Conservation (phyloP, 2,329 filamentous ascomycete genomes). For the Pseudogymnoascus sp. region DNA sequence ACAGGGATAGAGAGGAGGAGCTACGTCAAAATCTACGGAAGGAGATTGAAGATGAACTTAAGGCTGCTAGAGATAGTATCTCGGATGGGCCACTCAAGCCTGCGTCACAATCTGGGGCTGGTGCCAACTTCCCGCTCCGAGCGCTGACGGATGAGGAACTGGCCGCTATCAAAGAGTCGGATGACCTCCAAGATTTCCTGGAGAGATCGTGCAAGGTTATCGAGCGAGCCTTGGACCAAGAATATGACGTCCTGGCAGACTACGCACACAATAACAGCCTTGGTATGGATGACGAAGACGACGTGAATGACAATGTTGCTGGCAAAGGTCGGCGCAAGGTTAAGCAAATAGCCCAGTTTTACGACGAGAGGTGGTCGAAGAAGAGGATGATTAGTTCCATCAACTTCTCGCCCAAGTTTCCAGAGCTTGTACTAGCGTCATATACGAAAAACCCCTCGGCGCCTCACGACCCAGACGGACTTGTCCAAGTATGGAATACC, state of each 20-base stretch:
- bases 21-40: constrained; percentile 73
- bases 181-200: constrained; percentile 91
- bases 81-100: constrained; percentile 42
- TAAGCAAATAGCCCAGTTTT: constrained; percentile 87
- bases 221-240: constrained; percentile 86
- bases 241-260: constrained; percentile 93
- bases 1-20: constrained; percentile 80
- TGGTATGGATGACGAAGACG: constrained; percentile 73
- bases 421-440: constrained; percentile 83
- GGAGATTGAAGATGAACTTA: constrained; percentile 89
- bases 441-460: constrained; percentile 97
- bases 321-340: constrained; percentile 67
- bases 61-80: constrained; percentile 56
- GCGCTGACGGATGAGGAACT: constrained; percentile 78
- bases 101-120: constrained; percentile 36
- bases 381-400: constrained; percentile 95
- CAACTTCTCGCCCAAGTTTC: constrained; percentile 92
- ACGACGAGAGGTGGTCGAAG: constrained; percentile 91
- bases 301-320: constrained; percentile 60
- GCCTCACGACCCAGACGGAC: constrained; percentile 84
- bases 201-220: constrained; percentile 96
- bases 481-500: constrained; percentile 95
- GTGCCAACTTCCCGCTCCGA: constrained; percentile 65
- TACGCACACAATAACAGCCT: constrained; percentile 73
- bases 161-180: constrained; percentile 79